Evolutionary conservation across 2,329 filamentous ascomycete genomes (phyloP), one percentile per base, ranked within the genome.

Genomic region (Cordyceps farinosa): DNA sequence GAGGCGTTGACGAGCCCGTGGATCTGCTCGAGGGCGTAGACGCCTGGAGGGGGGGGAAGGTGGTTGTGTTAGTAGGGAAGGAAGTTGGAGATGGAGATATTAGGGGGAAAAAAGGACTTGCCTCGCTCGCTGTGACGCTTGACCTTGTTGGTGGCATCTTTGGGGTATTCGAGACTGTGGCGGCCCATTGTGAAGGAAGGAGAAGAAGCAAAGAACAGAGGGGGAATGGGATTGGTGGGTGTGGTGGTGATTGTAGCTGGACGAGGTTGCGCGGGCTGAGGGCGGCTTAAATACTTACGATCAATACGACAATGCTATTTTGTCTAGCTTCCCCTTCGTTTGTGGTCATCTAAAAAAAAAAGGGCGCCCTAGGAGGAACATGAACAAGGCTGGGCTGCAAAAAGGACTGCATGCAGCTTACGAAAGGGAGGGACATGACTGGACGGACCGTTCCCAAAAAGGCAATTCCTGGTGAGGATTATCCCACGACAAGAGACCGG

Each of bases 1-100:
- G 84, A 84, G 27, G 81, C 80, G 76, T 94, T 92, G 75, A 96
- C 80, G 70, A 96, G 89, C 64, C 76, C 73, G 74, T 96, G 90
- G 71, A 96, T 91, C 8, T 87, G 85, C 54, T 85, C 80, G 57
- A 89, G 82, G 63, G 91, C 86, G 72, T 96, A 96, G 57, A 82
- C 82, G 56, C 85, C 89, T 92, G 58, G 29, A 29, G 63, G 27
- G 22, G 32, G 50, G 4, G 54, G 47, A 69, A 57, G 56, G 57
- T 45, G 7, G 59, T 36, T 47, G 29, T 55, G 8, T 29, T 38
- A 44, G 54, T 36, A n/a, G 34, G 29, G 15, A 40, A 40, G 29
- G n/a, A 10, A n/a, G 3, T 42, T 5, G 45, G 7, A 47, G 45
- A 36, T 40, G 60, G 11, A 50, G 17, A 15, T 1, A 22, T 2